Base-by-base conservation (phyloP, 2,329 filamentous ascomycete genomes). In the Botrytis byssoidea region DNA sequence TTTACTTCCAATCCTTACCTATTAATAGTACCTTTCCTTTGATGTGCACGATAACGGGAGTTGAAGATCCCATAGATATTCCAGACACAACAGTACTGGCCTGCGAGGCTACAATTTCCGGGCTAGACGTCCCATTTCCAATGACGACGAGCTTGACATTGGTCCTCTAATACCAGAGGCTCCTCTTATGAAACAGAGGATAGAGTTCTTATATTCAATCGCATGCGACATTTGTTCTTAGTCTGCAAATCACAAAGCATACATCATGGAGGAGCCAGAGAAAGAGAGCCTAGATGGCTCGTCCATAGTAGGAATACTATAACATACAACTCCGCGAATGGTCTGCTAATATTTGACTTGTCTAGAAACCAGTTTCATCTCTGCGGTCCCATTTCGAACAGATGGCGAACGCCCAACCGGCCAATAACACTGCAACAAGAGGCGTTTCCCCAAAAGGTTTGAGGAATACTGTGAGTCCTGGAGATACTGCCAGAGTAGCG, bases 361-460 rank as follows among this genome's bases (percentile, higher is more conserved):
- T 42, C 5, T 51, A 94, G 92, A 93, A 91, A 84, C 92, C 93
- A 40, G 93, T 96, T 69, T 96, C 93, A 70, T 95, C 93, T 70
- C 85, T 96, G 75, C 88, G 91, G 75, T 93, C 92, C 76, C 91
- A 92, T 79, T 96, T 95, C 82, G 93, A 96, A 85, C 93, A 91
- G 80, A 90, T 95, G 85, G 85, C 87, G 77, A 88, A 86, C 80
- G 76, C 82, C 71, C 84, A 84, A 73, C 82, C 84, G 74, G 76
- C 82, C 79, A 78, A 79, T 79, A 73, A 77, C 76, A 46, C 73
- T 76, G 73, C 74, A 48, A 74, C 77, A 16, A 76, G 77, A 75
- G 70, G 76, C n/a, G 73, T 78, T 12, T 79, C 78, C 1, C 80
- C 78, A 42, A 79, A 79, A 71, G 79, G 76, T 5, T 73, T 74